Evolutionary conservation across 352 stramenopile genomes (phyloP), one percentile per base, ranked within the genome.

Genomic region (Phytophthora idaei): DNA sequence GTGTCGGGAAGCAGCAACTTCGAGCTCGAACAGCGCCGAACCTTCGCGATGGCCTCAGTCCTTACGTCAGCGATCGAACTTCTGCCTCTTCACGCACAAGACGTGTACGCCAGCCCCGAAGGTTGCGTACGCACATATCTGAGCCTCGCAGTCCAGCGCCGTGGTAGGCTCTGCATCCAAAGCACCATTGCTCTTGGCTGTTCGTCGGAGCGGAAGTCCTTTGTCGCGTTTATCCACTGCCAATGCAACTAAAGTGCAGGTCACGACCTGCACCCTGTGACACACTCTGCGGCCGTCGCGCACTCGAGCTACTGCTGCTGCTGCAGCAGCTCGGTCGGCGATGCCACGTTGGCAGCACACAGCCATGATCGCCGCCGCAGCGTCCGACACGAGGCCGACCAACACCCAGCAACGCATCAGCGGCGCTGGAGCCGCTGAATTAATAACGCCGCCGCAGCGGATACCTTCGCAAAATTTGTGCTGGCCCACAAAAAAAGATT

Each of bases 401-500:
- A 28, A 55, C 45, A 42, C 27, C 44, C 42, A 68, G 61, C 61
- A 57, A 51, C 36, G 29, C 36, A 50, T 11, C 37, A 48, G 52
- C 37, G 34, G 7, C 17, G 17, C 37, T 21, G 21, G 21, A 21
- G 21, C 21, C 21, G 21, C 21, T 21, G 21, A 21, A 0, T 21
- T 21, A 12, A 49, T 7, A 56, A 21, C 45, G 45, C 34, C 34
- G 45, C 3, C 11, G 36, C 34, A 34, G 25, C 57, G 34, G 9
- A 14, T 12, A 10, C 34, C 14, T 21, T 17, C 34, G 59, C 27
- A 36, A 70, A 70, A 60, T 51, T 63, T 69, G 52, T 57, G 50
- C 27, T 11, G 34, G 37, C 51, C 63, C 14, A 61, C 48, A 29
- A 67, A 71, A 69, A 63, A 61, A 73, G 61, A 65, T 66, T 61